Evolutionary conservation across 768 basidiomycete genomes (phyloP).

Genomic region (Coprinopsis sp.): DNA sequence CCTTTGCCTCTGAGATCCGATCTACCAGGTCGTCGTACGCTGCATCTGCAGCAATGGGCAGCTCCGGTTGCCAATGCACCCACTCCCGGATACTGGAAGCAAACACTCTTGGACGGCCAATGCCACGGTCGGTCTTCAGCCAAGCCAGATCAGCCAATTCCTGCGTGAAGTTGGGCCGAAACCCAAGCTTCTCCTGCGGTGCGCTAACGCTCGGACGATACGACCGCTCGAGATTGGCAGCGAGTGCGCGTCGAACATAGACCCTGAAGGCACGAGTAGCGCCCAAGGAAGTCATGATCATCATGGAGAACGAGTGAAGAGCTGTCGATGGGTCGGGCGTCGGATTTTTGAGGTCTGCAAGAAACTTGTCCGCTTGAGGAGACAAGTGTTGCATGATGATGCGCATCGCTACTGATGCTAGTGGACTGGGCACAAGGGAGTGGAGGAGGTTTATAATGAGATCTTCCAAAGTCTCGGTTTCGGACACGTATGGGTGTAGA

Average conservation of each 20-base stretch:
- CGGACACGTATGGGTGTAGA: conserved; percentile 37
- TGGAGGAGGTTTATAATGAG: conserved; percentile 53
- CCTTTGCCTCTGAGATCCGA: conserved; percentile 32
- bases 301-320: conserved; percentile 20
- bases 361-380: conserved; percentile 28
- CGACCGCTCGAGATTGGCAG: conserved; percentile 59
- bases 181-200: conserved; percentile 5
- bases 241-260: conserved; percentile 58
- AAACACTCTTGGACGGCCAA: conserved; percentile 18
- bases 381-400: conserved; percentile 57
- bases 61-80: conserved; percentile 38
- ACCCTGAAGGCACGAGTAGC: conserved; percentile 60
- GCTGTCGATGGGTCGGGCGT: too few relatives aligned
- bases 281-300: conserved; percentile 47
- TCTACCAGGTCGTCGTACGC: conserved; percentile 21
- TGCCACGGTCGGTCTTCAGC: conserved; percentile 54
- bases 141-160: conserved; percentile 71
- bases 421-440: conserved; percentile 58
- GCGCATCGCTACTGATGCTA: conserved; percentile 58
- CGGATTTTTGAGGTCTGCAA: too few relatives aligned
- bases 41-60: conserved; percentile 20
- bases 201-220: conserved; percentile 48
- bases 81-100: conserved; percentile 55
- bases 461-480: conserved; percentile 42
- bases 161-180: conserved; percentile 53